Evolutionary conservation across 2,329 filamentous ascomycete genomes (phyloP).

Genomic region (Aspergillus uvarum): DNA sequence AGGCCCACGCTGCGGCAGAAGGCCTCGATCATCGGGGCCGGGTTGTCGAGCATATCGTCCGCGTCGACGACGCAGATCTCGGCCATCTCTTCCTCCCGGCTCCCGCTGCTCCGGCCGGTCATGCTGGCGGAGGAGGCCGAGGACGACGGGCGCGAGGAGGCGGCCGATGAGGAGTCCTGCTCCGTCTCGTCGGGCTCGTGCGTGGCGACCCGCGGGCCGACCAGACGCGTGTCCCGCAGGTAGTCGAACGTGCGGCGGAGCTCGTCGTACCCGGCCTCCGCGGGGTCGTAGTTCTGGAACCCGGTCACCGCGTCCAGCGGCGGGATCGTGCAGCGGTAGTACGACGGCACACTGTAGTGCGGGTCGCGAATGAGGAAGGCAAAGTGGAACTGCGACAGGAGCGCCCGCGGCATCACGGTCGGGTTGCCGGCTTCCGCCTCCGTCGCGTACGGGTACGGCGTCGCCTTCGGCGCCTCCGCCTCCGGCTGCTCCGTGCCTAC

Average conservation of each 20-base stretch:
- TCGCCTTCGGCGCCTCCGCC: conserved; percentile 7
- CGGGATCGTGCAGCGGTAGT: conserved; percentile 89
- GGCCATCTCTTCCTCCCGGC: conserved; percentile 36
- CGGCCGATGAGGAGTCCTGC: conserved; percentile 27
- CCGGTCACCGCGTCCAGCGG: conserved; percentile 79
- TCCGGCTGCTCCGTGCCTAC: conserved; percentile 55
- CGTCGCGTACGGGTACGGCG: conserved; percentile 60
- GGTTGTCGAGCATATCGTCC: conserved; percentile 87
- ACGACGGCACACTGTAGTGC: conserved; percentile 86
- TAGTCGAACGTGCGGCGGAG: conserved; percentile 85
- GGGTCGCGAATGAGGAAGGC: conserved; percentile 96
- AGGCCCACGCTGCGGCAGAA: conserved; percentile 83
- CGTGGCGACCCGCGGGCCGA: conserved; percentile 66
- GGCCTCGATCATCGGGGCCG: conserved; percentile 69
- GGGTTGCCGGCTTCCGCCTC: conserved; percentile 70
- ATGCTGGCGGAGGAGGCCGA: background rate
- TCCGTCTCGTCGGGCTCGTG: conserved; percentile 34
- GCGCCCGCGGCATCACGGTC: conserved; percentile 73
- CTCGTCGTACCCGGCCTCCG: conserved; percentile 88
- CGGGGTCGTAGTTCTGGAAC: conserved; percentile 81
- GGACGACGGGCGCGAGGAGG: conserved; percentile 15
- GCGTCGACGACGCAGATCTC: conserved; percentile 87
- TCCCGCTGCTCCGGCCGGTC: background rate
- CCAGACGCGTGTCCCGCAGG: conserved; percentile 64
- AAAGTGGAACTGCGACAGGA: conserved; percentile 83